Conservation (phyloP, 768 basidiomycete species). For the Floccularia luteovirens region DNA sequence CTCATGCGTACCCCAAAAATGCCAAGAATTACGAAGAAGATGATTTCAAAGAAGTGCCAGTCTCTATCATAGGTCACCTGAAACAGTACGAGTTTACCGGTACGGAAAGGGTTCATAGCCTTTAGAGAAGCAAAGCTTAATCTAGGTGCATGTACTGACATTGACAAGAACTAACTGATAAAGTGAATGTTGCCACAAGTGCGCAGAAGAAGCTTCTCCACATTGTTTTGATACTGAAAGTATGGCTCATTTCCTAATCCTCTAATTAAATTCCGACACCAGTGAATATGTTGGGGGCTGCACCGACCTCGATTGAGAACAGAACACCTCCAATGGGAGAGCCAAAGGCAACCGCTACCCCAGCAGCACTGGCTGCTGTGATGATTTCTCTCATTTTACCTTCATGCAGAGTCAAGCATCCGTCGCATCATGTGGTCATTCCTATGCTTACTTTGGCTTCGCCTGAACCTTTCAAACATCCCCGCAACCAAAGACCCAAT, state of each 20-base stretch:
- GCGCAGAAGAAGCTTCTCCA: constrained; percentile 98
- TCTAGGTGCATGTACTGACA: neutral
- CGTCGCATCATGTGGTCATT: neutral
- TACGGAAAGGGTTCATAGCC: constrained; percentile 98
- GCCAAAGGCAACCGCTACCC: constrained; percentile 97
- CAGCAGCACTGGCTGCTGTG: constrained; percentile 94
- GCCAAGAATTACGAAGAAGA: constrained; percentile 92
- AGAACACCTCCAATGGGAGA: constrained; percentile 96
- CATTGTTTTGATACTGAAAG: constrained; percentile 96
- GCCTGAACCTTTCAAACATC: constrained; percentile 71
- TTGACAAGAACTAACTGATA: constrained; percentile 61
- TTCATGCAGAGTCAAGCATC: constrained; percentile 17
- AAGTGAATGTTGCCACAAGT: constrained; percentile 90
- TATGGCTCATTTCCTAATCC: constrained; percentile 93
- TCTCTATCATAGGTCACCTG: constrained; percentile 96
- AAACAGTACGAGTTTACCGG: constrained; percentile 96
- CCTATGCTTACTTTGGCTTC: constrained; percentile 69
- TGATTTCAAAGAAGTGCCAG: constrained; percentile 99
- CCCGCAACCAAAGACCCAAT: constrained; percentile 88
- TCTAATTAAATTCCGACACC: neutral
- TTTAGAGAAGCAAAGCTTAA: constrained; percentile 18
- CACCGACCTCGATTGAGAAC: constrained; percentile 87
- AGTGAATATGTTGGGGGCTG: neutral
- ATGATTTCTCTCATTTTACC: constrained; percentile 86
- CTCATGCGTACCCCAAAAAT: constrained; percentile 75